Base-by-base conservation (phyloP, 805 yeast genomes). In the Yarrowia keelungensis region DNA sequence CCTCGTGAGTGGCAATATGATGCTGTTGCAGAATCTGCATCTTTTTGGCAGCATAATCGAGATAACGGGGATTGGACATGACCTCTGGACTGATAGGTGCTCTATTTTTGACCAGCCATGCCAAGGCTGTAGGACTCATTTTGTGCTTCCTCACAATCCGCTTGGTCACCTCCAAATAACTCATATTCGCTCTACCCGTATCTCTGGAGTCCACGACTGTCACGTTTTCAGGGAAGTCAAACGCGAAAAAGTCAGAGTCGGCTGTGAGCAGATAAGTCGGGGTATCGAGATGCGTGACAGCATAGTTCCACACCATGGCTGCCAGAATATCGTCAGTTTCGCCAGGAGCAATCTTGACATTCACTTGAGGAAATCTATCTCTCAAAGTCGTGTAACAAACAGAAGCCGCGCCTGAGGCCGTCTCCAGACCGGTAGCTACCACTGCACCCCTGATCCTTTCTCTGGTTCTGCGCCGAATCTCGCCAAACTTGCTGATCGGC, bases 161-260 rank as follows among this genome's bases (percentile, higher is more conserved):
- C 22, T 15, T 42, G 46, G 10, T 38, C 10, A 26, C 32, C 7
- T 26, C 32, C 32, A 26, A 5, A 3, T 3, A 5, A 3, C 7
- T 26, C 32, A 26, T 26, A 5, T 26, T 26, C 32, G 32, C 32
- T 26, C 7, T 26, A 5, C 32, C 32, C 7, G 32, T 26, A 5
- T 26, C 32, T 3, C 32, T 26, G 14, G 56, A 41, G 14, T 50
- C 15, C 8, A 50, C 56, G 8, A 50, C 5, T 14, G 14, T n/a
- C 14, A 50, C 56, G 35, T 50, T 50, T 5, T n/a, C 22, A 1
- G 64, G 64, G 42, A 38, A 58, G 16, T 58, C 64, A 32, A 58
- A 58, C 8, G 64, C 39, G 9, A 5, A 26, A 12, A 58, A 58
- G 32, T 58, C 64, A 3, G 64, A 42, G 41, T 58, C 64, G 0